Conservation (phyloP, 352 stramenopile genomes). For the Globisporangium perplexum region DNA sequence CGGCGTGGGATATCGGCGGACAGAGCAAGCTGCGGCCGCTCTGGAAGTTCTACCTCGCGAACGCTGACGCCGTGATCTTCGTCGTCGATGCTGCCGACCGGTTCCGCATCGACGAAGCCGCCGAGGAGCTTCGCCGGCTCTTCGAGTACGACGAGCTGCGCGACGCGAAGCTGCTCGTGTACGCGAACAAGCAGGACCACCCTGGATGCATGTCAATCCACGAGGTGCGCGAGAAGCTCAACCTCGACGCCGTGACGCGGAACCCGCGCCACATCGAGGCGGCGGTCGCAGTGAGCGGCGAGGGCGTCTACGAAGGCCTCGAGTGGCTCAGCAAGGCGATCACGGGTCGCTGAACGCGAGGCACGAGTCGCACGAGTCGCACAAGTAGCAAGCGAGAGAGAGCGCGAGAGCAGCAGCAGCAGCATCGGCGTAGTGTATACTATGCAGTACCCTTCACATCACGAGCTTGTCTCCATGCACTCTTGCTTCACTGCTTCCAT, state of each 20-base stretch:
- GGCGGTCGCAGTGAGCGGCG: conserved; percentile 22
- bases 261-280: conserved; percentile 26
- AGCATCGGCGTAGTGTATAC: background rate
- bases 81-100: conserved; percentile 67
- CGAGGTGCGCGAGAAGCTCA: conserved; percentile 24
- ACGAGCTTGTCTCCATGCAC: background rate
- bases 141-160: conserved; percentile 34
- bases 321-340: conserved; percentile 34
- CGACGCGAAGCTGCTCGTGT: conserved; percentile 29
- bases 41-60: conserved; percentile 70
- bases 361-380: no score
- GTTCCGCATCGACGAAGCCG: conserved; percentile 39
- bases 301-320: conserved; percentile 39
- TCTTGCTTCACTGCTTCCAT: no score
- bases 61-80: conserved; percentile 75
- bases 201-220: conserved; percentile 19
- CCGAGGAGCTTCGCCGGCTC: conserved; percentile 30
- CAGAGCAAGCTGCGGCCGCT: conserved; percentile 63
- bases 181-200: conserved; percentile 44
- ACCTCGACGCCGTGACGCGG: conserved; percentile 24
- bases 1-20: conserved; percentile 75
- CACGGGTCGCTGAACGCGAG: conserved; percentile 3
- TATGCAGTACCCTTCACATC: background rate
- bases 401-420: background rate
- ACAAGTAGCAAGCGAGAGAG: no score